Evolutionary conservation across 1,284 basidiomycete species (phyloP).

Genomic region (Mycena sp.): DNA sequence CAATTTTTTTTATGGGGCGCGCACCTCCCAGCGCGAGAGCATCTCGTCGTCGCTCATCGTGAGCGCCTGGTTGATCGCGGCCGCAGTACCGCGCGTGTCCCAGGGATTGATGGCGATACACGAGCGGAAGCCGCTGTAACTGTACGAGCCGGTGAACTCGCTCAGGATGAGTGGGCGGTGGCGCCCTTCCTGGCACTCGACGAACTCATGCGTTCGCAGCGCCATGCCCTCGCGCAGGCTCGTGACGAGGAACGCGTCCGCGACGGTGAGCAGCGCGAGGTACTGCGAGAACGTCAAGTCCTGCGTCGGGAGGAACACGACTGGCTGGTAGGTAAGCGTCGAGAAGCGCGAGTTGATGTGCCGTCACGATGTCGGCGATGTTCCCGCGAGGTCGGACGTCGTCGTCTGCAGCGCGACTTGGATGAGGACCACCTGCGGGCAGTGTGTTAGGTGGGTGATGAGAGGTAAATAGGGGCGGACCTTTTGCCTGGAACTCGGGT

Average conservation of each 20-base stretch:
- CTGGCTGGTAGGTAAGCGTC: slow-evolving; percentile 86
- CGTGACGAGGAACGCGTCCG: slow-evolving; percentile 89
- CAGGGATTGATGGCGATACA: slow-evolving; percentile 89
- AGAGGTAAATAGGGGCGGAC: slow-evolving; percentile 33
- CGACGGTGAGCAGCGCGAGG: slow-evolving; percentile 82
- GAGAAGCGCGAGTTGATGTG: slow-evolving; percentile 87
- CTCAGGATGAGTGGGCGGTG: slow-evolving; percentile 81
- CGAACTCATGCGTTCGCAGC: slow-evolving; percentile 83
- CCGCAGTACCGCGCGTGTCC: slow-evolving; percentile 78
- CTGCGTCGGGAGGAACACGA: slow-evolving; percentile 89
- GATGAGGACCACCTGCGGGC: slow-evolving; percentile 67
- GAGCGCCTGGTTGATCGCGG: slow-evolving; percentile 81
- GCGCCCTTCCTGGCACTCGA: slow-evolving; percentile 79
- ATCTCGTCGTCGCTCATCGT: slow-evolving; percentile 83
- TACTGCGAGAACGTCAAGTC: slow-evolving; percentile 91
- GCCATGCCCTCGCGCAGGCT: slow-evolving; percentile 91
- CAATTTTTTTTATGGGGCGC: too few species aligned
- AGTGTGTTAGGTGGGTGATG: too few species aligned
- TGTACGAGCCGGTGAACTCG: slow-evolving; percentile 90
- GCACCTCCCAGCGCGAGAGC: slow-evolving; percentile 80
- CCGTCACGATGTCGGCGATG: slow-evolving; percentile 80
- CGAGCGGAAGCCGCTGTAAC: slow-evolving; percentile 85
- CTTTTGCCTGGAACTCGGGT: slow-evolving; percentile 83
- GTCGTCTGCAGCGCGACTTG: slow-evolving; percentile 90
- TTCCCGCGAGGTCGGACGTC: slow-evolving; percentile 77